Conservation (phyloP, 2,329 filamentous ascomycete genomes). For the Hypoxylon sp. region DNA sequence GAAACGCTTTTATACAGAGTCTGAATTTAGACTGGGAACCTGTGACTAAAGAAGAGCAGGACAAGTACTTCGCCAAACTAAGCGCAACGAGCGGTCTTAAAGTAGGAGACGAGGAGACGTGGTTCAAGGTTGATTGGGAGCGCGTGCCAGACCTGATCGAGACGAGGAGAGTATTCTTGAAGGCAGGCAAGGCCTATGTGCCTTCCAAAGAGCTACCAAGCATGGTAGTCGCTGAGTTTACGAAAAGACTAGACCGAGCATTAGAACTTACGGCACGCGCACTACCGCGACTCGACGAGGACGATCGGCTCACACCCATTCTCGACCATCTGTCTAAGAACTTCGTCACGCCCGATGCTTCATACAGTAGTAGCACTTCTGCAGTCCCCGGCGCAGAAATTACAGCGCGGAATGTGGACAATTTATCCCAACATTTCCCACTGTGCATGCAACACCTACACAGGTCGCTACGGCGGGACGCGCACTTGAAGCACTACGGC, state of each 20-base stretch:
- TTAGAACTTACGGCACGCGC: constrained; percentile 94
- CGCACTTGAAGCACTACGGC: constrained; percentile 92
- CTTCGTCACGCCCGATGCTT: constrained; percentile 91
- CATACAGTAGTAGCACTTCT: constrained; percentile 77
- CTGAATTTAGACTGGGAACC: constrained; percentile 88
- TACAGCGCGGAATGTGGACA: constrained; percentile 83
- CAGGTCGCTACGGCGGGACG: constrained; percentile 85
- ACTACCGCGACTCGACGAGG: constrained; percentile 92
- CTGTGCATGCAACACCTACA: constrained; percentile 96
- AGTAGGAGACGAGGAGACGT: constrained; percentile 81
- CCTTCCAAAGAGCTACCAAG: constrained; percentile 88
- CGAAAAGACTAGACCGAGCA: constrained; percentile 81
- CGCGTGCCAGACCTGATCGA: constrained; percentile 92
- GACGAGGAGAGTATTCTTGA: constrained; percentile 80
- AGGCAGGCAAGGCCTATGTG: constrained; percentile 89
- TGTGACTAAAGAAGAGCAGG: constrained; percentile 83
- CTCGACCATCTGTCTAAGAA: constrained; percentile 90
- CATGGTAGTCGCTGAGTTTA: constrained; percentile 92
- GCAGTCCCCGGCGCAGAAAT: constrained; percentile 80
- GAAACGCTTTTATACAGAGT: constrained; percentile 80
- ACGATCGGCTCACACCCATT: constrained; percentile 84
- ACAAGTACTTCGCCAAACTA: constrained; percentile 74
- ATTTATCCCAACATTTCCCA: constrained; percentile 84
- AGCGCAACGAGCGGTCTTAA: constrained; percentile 62
- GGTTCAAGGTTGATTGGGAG: constrained; percentile 98